Base-by-base conservation (phyloP, 2,329 filamentous ascomycete genomes). In the Dactylellina cionopaga region DNA sequence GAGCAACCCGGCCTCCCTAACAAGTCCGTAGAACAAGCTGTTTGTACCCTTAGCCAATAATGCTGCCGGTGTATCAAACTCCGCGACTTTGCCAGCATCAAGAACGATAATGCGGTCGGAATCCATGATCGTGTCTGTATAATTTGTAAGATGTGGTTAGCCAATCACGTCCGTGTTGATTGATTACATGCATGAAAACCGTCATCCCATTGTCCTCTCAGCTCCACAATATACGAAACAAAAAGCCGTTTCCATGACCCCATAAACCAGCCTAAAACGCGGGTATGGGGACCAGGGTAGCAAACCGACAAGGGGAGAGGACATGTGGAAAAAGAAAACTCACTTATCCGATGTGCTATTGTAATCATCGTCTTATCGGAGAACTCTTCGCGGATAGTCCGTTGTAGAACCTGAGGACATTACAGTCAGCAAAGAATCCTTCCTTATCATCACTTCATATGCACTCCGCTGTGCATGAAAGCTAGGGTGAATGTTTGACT, bases 341-440 rank as follows among this genome's bases (percentile, higher is more conserved):
- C 74, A 76, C 75, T 98, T 83, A 99, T 96, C 62, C 95, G 89
- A 83, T 99, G 95, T 24, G 95, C 95, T 78, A 99, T 96, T 0
- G 95, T 99, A 81, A 99, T 96, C 81, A 99, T 98, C 35, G 95
- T 99, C 59, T 92, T 88, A 81, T 97, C 92, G 74, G 89, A 86
- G 82, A 99, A 99, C 62, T 75, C 68, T 37, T 76, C 75, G 22
- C 76, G 75, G 76, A 70, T 76, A 27, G 58, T 59, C 15, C 49
- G 29, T 54, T 72, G 68, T 44, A 72, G 39, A 3, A 72, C 68
- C 68, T 72, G 41, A 24, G 24, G 41, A 25, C 25, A 33, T 31
- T n/a, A 10, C 17, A 33, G 27, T 55, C 51, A 47, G 39, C n/a
- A 60, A 35, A 5, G 13, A 4, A 10, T 4, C 9, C 29, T 11